Percentiles rank a stretch among this genome's conserved stretches.
Conservation (phyloP, 768 basidiomycete species). For the Boletus sp. region DNA sequence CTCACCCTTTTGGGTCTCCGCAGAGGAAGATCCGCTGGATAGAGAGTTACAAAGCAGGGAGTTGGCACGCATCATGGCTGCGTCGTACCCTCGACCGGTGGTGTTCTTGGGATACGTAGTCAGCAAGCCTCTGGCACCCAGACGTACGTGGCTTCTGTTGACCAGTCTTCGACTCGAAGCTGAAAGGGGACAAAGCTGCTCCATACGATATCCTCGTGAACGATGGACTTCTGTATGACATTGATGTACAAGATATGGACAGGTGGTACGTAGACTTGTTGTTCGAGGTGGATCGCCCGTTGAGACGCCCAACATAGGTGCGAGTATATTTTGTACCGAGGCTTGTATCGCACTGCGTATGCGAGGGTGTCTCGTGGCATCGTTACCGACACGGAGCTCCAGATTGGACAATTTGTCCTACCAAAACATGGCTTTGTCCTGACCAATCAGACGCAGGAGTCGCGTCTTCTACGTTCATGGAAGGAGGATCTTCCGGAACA, state of each 20-base stretch:
- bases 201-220: constrained; percentile 74
- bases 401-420: constrained; percentile 81
- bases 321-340: constrained; percentile 87
- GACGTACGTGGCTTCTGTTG: constrained; percentile 48
- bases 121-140: constrained; percentile 57
- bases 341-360: constrained; percentile 76
- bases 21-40: constrained; percentile 88
- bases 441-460: constrained; percentile 56
- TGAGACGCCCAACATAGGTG: constrained; percentile 50
- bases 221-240: constrained; percentile 80
- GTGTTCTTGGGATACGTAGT: constrained; percentile 84
- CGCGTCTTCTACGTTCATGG: constrained; percentile 63
- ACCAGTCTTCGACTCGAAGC: constrained; percentile 1
- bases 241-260: constrained; percentile 69
- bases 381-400: constrained; percentile 89
- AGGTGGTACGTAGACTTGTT: constrained; percentile 51
- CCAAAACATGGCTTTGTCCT: constrained; percentile 56
- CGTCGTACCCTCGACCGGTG: constrained; percentile 66
- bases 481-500: constrained; percentile 66
- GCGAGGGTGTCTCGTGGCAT: constrained; percentile 78
- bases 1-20: neutral
- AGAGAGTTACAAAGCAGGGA: constrained; percentile 82
- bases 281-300: neutral
- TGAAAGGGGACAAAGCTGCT: constrained; percentile 45
- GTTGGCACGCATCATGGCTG: constrained; percentile 75